Evolutionary conservation across 2,329 filamentous ascomycete genomes (phyloP).

Genomic region (Biscogniauxia sp.): DNA sequence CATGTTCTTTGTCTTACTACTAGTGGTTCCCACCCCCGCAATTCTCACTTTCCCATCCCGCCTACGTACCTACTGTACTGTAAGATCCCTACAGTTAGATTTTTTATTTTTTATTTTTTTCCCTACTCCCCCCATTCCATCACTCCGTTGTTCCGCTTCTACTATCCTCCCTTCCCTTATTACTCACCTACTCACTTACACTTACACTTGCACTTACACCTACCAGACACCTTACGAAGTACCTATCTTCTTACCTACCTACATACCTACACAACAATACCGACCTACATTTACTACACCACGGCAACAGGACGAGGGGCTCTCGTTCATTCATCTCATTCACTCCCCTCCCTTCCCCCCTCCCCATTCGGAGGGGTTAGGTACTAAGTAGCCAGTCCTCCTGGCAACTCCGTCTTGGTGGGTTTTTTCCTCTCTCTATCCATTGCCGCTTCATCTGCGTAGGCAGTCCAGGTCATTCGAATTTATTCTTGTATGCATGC

Average conservation of each 20-base stretch:
- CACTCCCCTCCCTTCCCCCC: background rate
- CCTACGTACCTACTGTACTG: no score
- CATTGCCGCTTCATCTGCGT: background rate
- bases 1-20: background rate
- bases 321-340: background rate
- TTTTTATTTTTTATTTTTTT: background rate
- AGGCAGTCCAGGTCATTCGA: background rate
- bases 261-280: background rate
- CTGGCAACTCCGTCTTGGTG: background rate
- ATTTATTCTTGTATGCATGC: background rate
- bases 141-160: background rate
- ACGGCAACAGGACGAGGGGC: background rate
- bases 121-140: background rate
- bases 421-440: background rate
- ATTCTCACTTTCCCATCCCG: conserved; percentile 1
- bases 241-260: background rate
- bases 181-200: background rate
- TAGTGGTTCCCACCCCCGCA: conserved; percentile 1
- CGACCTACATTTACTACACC: background rate
- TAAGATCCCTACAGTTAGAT: background rate
- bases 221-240: no score
- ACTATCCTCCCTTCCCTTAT: background rate
- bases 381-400: background rate
- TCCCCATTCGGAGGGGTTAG: background rate
- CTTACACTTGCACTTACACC: no score